A percentile compares a stretch with the other conserved stretches of the same genome.
Conservation (phyloP, 371 early-diverging fungal genomes). For the Quaeritorhiza haematococci region DNA sequence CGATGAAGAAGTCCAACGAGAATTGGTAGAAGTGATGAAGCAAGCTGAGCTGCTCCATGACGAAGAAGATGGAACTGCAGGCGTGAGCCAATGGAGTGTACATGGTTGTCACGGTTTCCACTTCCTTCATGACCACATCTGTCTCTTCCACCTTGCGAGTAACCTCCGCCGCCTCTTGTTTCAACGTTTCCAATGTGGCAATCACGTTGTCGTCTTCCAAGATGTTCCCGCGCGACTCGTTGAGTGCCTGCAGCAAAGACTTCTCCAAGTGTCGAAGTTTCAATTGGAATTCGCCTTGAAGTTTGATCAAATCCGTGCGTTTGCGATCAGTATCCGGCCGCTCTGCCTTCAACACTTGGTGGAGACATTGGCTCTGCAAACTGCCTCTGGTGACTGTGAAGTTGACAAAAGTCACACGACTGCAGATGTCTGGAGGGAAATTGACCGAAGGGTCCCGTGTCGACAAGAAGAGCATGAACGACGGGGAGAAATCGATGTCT, state of each 20-base stretch:
- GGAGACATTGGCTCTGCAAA: conserved; percentile 93
- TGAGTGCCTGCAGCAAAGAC: conserved; percentile 86
- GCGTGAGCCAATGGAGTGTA: conserved; percentile 90
- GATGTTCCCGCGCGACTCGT: conserved; percentile 92
- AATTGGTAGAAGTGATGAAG: conserved; percentile 96
- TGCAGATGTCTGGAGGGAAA: conserved; percentile 93
- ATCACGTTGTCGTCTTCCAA: conserved; percentile 95
- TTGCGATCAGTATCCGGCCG: conserved; percentile 93
- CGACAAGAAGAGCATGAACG: conserved; percentile 89
- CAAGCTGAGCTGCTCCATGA: conserved; percentile 86
- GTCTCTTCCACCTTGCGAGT: conserved; percentile 89
- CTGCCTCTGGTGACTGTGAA: conserved; percentile 94
- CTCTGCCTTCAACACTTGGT: conserved; percentile 89
- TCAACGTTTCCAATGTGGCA: conserved; percentile 87
- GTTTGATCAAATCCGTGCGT: conserved; percentile 84
- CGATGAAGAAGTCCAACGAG: conserved; percentile 93
- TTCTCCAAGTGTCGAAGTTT: conserved; percentile 90
- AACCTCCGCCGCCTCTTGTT: conserved; percentile 92
- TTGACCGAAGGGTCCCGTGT: conserved; percentile 90
- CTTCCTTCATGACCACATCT: conserved; percentile 90
- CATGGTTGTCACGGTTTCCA: conserved; percentile 81
- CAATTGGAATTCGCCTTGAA: conserved; percentile 95
- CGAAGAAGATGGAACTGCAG: conserved; percentile 91
- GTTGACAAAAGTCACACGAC: conserved; percentile 96
- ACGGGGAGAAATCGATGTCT: conserved; percentile 97